These are phyloP conservation scores for Tranzscheliella williamsii DNA, from an alignment of 1,284 basidiomycete genomes.

Conservation along the genomic window DNA sequence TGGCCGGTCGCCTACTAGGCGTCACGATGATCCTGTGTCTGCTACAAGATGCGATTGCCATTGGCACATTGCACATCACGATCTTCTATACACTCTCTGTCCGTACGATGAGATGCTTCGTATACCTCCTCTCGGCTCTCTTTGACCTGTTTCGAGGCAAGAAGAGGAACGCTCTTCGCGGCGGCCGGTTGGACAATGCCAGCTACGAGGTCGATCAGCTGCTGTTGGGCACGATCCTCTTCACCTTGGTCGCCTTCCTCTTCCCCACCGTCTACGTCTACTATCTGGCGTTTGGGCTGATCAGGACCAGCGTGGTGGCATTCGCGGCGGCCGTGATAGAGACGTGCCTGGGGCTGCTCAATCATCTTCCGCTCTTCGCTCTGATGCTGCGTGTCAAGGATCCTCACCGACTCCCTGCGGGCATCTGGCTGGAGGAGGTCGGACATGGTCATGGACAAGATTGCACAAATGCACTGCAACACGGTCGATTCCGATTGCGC, in stretches of 20 bases:
- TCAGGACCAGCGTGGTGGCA: conserved; percentile 62
- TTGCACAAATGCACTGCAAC: background rate
- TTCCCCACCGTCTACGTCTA: conserved; percentile 88
- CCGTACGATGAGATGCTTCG: conserved; percentile 70
- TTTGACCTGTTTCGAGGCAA: conserved; percentile 93
- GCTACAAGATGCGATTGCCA: conserved; percentile 69
- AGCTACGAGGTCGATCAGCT: conserved; percentile 92
- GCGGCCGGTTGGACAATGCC: conserved; percentile 79
- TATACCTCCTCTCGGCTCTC: conserved; percentile 70
- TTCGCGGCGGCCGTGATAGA: conserved; percentile 18
- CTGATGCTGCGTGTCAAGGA: conserved; percentile 85
- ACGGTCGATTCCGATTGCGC: conserved; percentile 11
- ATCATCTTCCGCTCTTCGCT: conserved; percentile 87
- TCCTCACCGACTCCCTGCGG: conserved; percentile 72
- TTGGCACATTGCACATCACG: conserved; percentile 76
- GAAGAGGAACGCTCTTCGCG: conserved; percentile 67
- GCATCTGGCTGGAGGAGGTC: conserved; percentile 8
- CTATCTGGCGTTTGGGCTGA: conserved; percentile 77
- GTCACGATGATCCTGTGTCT: conserved; percentile 73
- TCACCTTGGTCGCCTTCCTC: conserved; percentile 86
- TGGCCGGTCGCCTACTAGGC: conserved; percentile 68
- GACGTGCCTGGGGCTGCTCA: conserved; percentile 68
- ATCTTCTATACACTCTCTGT: conserved; percentile 73
- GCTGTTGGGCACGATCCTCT: conserved; percentile 89
- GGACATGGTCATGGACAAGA: background rate